Evolutionary conservation across 345 rosid genomes (phyloP).

Genomic region (Rhodomyrtus tomentosa): DNA sequence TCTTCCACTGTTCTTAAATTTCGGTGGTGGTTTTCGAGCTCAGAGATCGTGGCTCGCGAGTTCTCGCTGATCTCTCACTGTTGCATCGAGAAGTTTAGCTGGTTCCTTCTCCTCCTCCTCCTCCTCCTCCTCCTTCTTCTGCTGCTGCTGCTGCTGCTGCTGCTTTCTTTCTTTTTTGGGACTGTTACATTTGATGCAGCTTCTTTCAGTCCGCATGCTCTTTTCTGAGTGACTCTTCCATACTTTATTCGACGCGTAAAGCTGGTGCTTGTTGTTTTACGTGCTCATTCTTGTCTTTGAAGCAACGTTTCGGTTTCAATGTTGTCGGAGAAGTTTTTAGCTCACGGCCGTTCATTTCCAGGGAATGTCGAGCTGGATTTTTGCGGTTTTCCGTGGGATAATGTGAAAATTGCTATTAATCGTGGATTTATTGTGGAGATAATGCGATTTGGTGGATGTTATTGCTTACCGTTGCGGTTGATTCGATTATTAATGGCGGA

Average conservation of each 20-base stretch:
- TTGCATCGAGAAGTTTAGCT: not conserved
- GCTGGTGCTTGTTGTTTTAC: not conserved
- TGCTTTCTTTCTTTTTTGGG: not conserved
- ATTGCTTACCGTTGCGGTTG: not conserved
- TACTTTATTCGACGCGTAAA: not conserved
- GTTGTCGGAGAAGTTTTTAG: not conserved
- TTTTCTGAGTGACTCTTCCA: not conserved
- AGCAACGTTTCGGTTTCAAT: not conserved
- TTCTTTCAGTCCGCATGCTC: not conserved
- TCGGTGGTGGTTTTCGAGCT: not conserved
- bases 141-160: not conserved
- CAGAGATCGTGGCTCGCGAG: not conserved
- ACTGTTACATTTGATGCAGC: not conserved
- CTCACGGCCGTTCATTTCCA: not conserved
- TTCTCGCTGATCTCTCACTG: not conserved
- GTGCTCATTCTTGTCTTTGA: not conserved
- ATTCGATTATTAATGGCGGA: not conserved
- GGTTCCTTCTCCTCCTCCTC: not conserved
- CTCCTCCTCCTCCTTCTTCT: not conserved
- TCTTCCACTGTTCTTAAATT: not conserved
- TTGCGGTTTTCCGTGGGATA: not conserved
- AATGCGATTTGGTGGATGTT: not conserved
- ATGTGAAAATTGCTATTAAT: not conserved
- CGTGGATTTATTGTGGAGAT: not conserved
- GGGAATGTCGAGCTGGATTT: not conserved